phyloP scores from a whole-genome alignment of 148 eudicot species.

The Agrostemma githago region DNA sequence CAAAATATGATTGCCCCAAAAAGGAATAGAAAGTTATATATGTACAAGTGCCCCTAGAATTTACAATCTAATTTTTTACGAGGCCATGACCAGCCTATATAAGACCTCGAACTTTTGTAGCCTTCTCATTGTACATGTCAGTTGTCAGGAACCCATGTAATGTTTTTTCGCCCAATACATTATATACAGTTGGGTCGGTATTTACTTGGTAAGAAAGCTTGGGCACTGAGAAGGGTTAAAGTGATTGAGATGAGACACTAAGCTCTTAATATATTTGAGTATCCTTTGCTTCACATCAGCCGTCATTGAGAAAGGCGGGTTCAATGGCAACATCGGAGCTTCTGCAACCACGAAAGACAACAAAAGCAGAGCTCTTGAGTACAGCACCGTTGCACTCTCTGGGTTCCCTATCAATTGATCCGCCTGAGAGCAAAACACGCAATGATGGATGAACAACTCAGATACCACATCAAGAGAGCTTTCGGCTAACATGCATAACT shows the following conservation, averaged over 20 bases:
- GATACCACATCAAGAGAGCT: not conserved
- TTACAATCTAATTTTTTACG: conserved; percentile 5
- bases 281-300: conserved; percentile 28
- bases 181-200: conserved; percentile 31
- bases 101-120: not conserved
- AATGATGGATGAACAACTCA: not conserved
- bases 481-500: not conserved
- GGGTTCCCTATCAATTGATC: conserved; percentile 33
- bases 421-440: conserved; percentile 27
- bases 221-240: conserved; percentile 22
- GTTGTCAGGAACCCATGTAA: conserved; percentile 18
- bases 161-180: not conserved
- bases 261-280: conserved; percentile 31
- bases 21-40: conserved; percentile 22
- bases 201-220: conserved; percentile 32
- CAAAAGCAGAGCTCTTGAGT: conserved; percentile 38
- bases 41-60: conserved; percentile 24
- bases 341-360: conserved; percentile 39
- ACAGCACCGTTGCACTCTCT: conserved; percentile 32
- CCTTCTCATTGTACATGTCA: conserved; percentile 15
- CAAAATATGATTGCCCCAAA: too few species aligned
- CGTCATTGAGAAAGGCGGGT: conserved; percentile 34
- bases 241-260: conserved; percentile 33
- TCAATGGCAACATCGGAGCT: conserved; percentile 38
- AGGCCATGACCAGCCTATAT: not conserved